Evolutionary conservation across 352 stramenopile species (phyloP).

Genomic region (Pythium myriotylum): DNA sequence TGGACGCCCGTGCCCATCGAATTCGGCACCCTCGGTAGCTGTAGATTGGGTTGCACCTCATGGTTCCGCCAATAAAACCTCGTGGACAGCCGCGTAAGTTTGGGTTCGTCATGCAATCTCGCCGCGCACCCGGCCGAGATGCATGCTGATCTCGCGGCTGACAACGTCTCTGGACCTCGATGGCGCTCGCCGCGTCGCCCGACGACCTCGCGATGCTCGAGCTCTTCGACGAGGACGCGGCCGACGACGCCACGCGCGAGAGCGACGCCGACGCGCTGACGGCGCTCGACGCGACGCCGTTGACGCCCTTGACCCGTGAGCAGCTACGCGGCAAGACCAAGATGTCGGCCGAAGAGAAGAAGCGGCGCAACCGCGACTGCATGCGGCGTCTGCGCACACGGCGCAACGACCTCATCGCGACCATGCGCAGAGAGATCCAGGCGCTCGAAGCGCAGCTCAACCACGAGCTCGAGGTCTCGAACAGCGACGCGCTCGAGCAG

Average conservation of each 20-base stretch:
- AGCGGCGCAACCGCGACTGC: conserved; percentile 32
- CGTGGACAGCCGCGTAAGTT: neutral
- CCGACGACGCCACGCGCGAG: neutral
- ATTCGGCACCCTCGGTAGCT: too few species aligned
- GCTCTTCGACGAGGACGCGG: conserved; percentile 15
- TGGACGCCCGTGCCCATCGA: too few species aligned
- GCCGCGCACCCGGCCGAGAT: too few species aligned
- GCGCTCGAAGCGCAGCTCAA: conserved; percentile 21
- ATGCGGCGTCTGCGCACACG: conserved; percentile 30
- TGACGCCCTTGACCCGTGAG: conserved; percentile 3
- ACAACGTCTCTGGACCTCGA: neutral
- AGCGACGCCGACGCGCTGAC: too few species aligned
- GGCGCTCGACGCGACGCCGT: neutral
- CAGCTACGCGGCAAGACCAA: conserved; percentile 7
- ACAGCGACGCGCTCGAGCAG: neutral
- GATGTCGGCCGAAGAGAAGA: conserved; percentile 29
- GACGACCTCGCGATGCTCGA: conserved; percentile 18
- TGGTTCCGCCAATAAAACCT: neutral
- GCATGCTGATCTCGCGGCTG: too few species aligned
- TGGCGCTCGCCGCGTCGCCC: conserved; percentile 2
- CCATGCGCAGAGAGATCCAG: conserved; percentile 25
- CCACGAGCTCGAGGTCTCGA: conserved; percentile 6
- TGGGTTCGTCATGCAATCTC: neutral
- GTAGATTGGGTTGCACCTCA: conserved; percentile 2
- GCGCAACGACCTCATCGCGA: conserved; percentile 13